Conservation (phyloP, 805 yeast species). For the Candida andamanensis region DNA sequence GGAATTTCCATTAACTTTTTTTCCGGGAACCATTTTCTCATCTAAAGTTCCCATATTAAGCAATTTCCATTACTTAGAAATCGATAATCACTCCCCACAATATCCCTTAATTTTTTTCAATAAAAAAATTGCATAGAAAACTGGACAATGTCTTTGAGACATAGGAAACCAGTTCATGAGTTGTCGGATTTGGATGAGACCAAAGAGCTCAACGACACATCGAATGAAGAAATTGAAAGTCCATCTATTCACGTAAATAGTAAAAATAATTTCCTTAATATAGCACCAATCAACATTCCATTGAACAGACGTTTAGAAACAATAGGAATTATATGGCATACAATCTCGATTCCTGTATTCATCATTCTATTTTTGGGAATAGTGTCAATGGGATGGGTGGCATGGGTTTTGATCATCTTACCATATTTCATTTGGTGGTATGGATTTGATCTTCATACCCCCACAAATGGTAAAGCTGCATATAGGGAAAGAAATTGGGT, state of each 20-base stretch:
- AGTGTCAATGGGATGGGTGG: conserved; percentile 45
- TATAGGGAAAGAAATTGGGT: conserved; percentile 53
- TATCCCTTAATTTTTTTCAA: too few species aligned
- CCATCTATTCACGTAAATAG: conserved; percentile 1
- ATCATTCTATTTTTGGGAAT: conserved; percentile 48
- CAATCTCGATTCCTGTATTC: conserved; percentile 60
- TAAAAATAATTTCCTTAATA: conserved; percentile 18
- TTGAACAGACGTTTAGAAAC: conserved; percentile 58
- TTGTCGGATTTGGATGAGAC: too few species aligned
- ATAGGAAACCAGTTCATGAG: background rate
- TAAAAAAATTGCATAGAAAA: too few species aligned
- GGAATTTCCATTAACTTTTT: conserved; percentile 11
- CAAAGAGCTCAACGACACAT: too few species aligned
- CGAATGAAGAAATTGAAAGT: background rate
- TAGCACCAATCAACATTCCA: conserved; percentile 58
- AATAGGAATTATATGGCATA: conserved; percentile 66
- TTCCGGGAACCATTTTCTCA: too few species aligned
- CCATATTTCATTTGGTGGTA: conserved; percentile 57
- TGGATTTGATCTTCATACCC: conserved; percentile 59
- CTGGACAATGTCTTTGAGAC: background rate
- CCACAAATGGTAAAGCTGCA: conserved; percentile 67
- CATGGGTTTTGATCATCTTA: conserved; percentile 62
- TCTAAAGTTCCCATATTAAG: too few species aligned
- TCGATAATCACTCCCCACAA: too few species aligned
- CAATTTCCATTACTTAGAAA: too few species aligned